Percentiles rank a stretch among this genome's conserved stretches.
Evolutionary conservation across 495 filamentous ascomycete species (phyloP).

Genomic region (Hamigera avellanea): DNA sequence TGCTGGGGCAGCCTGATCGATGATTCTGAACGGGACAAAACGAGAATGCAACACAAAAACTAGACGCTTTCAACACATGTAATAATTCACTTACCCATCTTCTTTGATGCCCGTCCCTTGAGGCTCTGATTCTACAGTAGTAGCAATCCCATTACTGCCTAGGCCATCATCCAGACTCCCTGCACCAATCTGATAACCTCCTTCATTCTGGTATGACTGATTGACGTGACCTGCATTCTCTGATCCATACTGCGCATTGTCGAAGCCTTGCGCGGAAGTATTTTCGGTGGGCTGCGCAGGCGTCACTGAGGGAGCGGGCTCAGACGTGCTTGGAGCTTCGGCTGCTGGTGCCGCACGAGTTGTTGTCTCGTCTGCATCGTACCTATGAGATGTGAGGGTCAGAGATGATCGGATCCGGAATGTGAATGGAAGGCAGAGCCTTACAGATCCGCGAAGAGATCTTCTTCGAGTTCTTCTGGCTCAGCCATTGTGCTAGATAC

Average conservation of each 20-base stretch:
- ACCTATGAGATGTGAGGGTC: conserved; percentile 37
- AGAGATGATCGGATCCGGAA: neutral
- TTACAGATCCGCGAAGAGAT: conserved; percentile 97
- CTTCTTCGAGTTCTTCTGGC: conserved; percentile 84
- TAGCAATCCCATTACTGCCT: conserved; percentile 17
- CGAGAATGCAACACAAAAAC: no score
- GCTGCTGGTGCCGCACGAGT: conserved; percentile 27
- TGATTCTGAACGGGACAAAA: no score
- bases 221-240: conserved; percentile 34
- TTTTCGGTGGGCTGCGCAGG: conserved; percentile 13
- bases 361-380: conserved; percentile 69
- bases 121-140: conserved; percentile 18
- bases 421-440: conserved; percentile 14
- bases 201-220: conserved; percentile 23
- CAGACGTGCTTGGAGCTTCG: conserved; percentile 19
- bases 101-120: conserved; percentile 76
- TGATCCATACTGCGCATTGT: no score
- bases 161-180: conserved; percentile 44
- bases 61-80: neutral
- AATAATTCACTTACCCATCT: conserved; percentile 77
- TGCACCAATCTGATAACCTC: conserved; percentile 52
- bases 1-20: no score
- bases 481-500: conserved; percentile 54
- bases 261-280: conserved; percentile 15
- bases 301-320: conserved; percentile 10